These are phyloP conservation scores for Kodamaea ohmeri DNA, from an alignment of 1,139 yeast species.

Conservation along the genomic window DNA sequence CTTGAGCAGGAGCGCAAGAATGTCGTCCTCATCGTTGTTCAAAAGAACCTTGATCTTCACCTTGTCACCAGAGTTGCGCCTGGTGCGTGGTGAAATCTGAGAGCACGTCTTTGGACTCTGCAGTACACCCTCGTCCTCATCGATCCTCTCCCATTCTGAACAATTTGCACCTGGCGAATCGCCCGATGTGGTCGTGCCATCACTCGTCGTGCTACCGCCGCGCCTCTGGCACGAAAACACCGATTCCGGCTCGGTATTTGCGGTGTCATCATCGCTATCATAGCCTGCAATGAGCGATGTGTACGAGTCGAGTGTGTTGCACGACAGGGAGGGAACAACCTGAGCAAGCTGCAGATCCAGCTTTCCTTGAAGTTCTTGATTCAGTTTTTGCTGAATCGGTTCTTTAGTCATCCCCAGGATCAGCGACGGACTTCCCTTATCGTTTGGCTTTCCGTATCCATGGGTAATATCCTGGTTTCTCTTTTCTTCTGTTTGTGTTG, in stretches of 20 bases:
- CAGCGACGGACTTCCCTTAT: no score
- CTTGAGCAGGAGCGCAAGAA: slow-evolving; percentile 30
- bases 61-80: slow-evolving; percentile 16
- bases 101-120: slow-evolving; percentile 1
- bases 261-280: slow-evolving; percentile 14
- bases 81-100: slow-evolving; percentile 5
- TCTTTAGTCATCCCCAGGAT: no score
- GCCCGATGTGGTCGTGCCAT: slow-evolving; percentile 2
- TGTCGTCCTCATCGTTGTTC: slow-evolving; percentile 33
- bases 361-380: no score
- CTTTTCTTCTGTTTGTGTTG: slow-evolving; percentile 13
- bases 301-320: slow-evolving; percentile 17
- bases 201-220: slow-evolving; percentile 6
- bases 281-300: slow-evolving; percentile 20
- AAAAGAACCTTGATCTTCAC: slow-evolving; percentile 33
- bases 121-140: no score
- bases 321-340: slow-evolving; percentile 13
- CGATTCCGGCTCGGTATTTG: slow-evolving; percentile 19
- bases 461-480: no score
- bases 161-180: no score
- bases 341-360: no score
- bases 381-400: no score
- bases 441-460: no score
- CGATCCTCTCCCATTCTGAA: slow-evolving; percentile 4
- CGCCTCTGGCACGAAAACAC: slow-evolving; percentile 8